Base-by-base conservation (phyloP, 306 rosid genomes). In the Psophocarpus tetragonolobus region DNA sequence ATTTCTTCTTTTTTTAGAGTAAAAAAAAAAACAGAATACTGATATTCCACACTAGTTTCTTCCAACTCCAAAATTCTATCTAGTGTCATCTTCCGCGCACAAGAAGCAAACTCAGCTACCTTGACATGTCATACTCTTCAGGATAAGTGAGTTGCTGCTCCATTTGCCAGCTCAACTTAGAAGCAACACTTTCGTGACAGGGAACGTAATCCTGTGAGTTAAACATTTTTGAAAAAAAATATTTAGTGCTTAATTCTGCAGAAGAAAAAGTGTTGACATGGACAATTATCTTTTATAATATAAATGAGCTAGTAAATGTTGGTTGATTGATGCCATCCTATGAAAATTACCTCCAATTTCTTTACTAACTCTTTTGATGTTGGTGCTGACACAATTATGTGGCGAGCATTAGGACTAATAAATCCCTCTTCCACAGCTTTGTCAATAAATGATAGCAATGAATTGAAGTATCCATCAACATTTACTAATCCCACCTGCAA, bases 391-490 rank as follows among this genome's bases (percentile, higher is more conserved):
- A 92, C 85, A 74, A 92, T 89, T 54, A 96, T 96, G 82, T 96
- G 94, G 64, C 99, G 99, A 2, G 99, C 98, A 47, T 87, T 91
- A 45, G 97, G 98, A 83, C 89, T 90, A 67, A 96, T 80, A 47
- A 96, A 96, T 32, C 98, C 98, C 79, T 96, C 99, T 84, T 95
- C 99, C 74, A 95, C 97, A 79, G 99, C 97, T 85, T 90, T 92
- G 78, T 95, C 99, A 21, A 95, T 87, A 75, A 95, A 92, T 26
- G 97, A 86, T 27, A 95, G 87, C 77, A 95, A 85, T 2, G 96
- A 92, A 75, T 92, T 95, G 71, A 92, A 95, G 87, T 92, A 95
- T 51, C 99, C 99, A 80, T 95, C 99, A 62, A 95, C 99, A 85
- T 95, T 92, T 81, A 95, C 87, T 83, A 95, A 82, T 38, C 99